Percentiles rank a stretch among this genome's conserved stretches.
Evolutionary conservation across 177 flowering plant species (phyloP).

Genomic region (Vitis hybrid): DNA sequence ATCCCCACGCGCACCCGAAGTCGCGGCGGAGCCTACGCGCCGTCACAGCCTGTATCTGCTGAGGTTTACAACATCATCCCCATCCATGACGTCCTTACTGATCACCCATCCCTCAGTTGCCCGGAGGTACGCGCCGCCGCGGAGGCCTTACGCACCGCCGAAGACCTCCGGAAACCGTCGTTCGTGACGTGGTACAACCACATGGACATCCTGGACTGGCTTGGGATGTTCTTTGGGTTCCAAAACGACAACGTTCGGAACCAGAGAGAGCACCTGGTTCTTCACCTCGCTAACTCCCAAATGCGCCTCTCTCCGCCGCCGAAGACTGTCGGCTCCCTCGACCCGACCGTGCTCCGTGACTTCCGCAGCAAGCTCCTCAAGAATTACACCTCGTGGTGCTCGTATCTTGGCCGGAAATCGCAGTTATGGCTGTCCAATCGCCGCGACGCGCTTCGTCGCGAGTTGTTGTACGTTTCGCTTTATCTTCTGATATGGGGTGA

Average conservation of each 20-base stretch:
- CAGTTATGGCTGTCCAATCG: conserved; percentile 42
- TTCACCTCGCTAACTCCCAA: conserved; percentile 86
- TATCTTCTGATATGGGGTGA: conserved; percentile 93
- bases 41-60: conserved; percentile 20
- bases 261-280: conserved; percentile 89
- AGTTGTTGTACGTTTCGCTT: conserved; percentile 65
- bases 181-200: conserved; percentile 39
- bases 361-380: conserved; percentile 65
- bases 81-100: conserved; percentile 60
- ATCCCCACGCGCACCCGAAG: conserved; percentile 26
- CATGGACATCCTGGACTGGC: conserved; percentile 88
- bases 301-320: conserved; percentile 79
- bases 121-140: conserved; percentile 85
- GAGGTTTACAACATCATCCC: conserved; percentile 80
- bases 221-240: conserved; percentile 77
- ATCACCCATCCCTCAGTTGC: conserved; percentile 80
- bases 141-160: conserved; percentile 56
- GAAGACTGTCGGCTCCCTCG: conserved; percentile 44
- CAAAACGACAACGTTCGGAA: conserved; percentile 78
- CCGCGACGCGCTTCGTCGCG: conserved; percentile 39
- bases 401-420: conserved; percentile 58
- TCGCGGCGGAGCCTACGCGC: conserved; percentile 6
- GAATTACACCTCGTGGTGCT: conserved; percentile 85
- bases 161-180: conserved; percentile 66
- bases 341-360: conserved; percentile 47